Evolutionary conservation across 208 protist genomes (phyloP).

Genomic region (Leishmania tropica): DNA sequence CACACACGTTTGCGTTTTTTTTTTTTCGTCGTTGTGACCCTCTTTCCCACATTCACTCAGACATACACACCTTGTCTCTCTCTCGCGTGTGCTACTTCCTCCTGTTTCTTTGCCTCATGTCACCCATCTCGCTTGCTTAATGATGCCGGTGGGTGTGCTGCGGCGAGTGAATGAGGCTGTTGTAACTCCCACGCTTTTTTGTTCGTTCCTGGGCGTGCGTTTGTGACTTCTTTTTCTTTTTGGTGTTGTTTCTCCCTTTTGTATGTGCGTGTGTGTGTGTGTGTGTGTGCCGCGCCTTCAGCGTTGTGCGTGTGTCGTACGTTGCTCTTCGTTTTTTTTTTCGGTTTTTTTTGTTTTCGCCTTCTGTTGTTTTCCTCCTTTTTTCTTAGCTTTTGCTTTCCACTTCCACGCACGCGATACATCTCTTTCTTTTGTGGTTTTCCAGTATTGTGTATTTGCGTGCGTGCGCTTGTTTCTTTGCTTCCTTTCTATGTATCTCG

Average conservation of each 20-base stretch:
- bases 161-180: background rate
- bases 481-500: background rate
- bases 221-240: background rate
- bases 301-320: background rate
- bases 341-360: too few species aligned
- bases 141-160: background rate
- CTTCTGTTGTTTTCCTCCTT: background rate
- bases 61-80: background rate
- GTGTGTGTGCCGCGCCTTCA: background rate
- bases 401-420: background rate
- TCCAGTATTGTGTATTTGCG: background rate
- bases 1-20: background rate
- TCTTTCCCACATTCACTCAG: background rate
- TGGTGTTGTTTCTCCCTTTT: background rate
- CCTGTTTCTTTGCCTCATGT: background rate
- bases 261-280: too few species aligned
- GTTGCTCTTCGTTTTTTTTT: background rate
- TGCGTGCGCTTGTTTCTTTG: background rate
- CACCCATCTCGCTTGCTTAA: background rate
- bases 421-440: background rate
- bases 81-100: background rate
- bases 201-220: background rate
- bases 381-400: background rate
- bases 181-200: conserved; percentile 1
- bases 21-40: background rate